phyloP scores from a whole-genome alignment of 2,329 filamentous ascomycete genomes.

The Phaeosphaeriaceae sp. region DNA sequence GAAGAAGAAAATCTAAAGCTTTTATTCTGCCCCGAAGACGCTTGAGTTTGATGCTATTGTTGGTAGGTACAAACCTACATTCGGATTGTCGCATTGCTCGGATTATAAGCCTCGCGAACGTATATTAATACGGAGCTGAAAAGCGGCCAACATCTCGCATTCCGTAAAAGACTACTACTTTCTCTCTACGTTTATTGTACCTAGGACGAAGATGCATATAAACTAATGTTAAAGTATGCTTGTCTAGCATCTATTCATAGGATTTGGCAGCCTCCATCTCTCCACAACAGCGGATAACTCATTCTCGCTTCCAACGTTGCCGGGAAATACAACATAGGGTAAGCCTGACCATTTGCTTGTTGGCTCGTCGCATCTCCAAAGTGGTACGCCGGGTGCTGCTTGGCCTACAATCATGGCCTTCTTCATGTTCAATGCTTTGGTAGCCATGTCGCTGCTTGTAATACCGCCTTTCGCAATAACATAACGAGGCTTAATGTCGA shows the following conservation, averaged over 20 bases:
- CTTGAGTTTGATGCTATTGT: not conserved
- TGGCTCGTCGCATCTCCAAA: slow-evolving; percentile 64
- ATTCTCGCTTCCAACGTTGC: slow-evolving; percentile 57
- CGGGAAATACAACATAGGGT: slow-evolving; percentile 65
- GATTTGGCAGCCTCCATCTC: slow-evolving; percentile 16
- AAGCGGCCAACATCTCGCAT: not conserved
- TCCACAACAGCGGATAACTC: slow-evolving; percentile 18
- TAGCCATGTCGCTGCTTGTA: slow-evolving; percentile 65
- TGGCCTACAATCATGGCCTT: slow-evolving; percentile 63
- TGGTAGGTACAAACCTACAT: not conserved
- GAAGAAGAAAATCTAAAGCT: not conserved
- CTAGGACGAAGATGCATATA: no score
- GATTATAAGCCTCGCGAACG: not conserved
- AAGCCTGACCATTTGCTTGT: slow-evolving; percentile 59
- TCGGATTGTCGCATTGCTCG: slow-evolving; percentile 9
- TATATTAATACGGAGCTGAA: slow-evolving; percentile 3
- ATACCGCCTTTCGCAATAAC: slow-evolving; percentile 67
- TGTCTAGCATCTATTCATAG: slow-evolving; percentile 17
- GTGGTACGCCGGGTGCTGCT: slow-evolving; percentile 63
- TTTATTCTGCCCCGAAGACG: no score
- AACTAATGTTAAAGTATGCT: no score
- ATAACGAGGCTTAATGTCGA: slow-evolving; percentile 60
- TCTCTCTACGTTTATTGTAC: not conserved
- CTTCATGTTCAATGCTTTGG: slow-evolving; percentile 62
- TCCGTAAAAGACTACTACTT: not conserved